Conservation (phyloP, 2,329 filamentous ascomycete species). For the Mollisia scopiformis region DNA sequence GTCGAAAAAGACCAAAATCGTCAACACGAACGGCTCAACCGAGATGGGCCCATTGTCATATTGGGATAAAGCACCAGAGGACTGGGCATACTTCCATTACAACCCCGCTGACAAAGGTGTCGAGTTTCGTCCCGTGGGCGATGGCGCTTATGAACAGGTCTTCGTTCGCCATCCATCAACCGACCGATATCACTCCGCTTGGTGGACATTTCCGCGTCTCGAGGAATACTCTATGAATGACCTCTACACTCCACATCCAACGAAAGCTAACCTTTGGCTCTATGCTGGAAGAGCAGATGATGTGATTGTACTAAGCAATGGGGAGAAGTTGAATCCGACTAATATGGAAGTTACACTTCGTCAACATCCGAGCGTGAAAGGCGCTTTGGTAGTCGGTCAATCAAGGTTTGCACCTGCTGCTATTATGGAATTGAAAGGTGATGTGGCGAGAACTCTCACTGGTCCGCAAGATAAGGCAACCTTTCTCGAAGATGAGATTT, state of each 20-base stretch:
- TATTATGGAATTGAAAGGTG: not conserved
- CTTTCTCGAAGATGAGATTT: not conserved
- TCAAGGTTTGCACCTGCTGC: slow-evolving; percentile 12
- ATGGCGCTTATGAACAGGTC: not conserved
- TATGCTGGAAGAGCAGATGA: slow-evolving; percentile 42
- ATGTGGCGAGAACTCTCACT: not conserved
- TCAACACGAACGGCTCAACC: slow-evolving; percentile 33
- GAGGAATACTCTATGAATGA: slow-evolving; percentile 30
- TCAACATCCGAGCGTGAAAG: slow-evolving; percentile 34
- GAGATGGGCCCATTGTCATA: slow-evolving; percentile 4
- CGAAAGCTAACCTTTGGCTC: slow-evolving; percentile 39
- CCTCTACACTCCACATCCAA: slow-evolving; percentile 42
- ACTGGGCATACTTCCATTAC: slow-evolving; percentile 17
- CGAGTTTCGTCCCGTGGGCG: slow-evolving; percentile 18
- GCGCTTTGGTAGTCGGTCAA: slow-evolving; percentile 40
- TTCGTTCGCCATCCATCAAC: not conserved
- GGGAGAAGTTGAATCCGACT: slow-evolving; percentile 48
- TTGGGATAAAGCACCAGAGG: not conserved
- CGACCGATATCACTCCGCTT: slow-evolving; percentile 32
- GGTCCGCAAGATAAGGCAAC: not conserved
- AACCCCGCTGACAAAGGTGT: slow-evolving; percentile 11
- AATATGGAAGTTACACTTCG: slow-evolving; percentile 41
- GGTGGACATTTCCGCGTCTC: slow-evolving; percentile 27
- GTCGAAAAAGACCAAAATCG: slow-evolving; percentile 37
- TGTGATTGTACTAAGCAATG: slow-evolving; percentile 47